Conservation (phyloP, 1,139 yeast species). For the Sugiyamaella novakii region DNA sequence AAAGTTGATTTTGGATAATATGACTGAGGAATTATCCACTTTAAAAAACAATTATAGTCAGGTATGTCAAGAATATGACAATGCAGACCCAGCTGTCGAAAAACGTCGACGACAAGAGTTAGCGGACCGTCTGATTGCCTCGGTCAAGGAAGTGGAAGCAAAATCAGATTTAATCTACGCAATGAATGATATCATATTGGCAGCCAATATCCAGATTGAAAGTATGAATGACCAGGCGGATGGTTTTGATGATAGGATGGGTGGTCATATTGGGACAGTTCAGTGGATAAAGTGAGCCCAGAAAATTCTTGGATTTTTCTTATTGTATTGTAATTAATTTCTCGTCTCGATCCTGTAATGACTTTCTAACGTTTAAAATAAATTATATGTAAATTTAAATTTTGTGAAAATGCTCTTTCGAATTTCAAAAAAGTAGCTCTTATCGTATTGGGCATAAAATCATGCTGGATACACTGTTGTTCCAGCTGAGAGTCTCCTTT, state of each 20-base stretch:
- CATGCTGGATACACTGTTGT: no score
- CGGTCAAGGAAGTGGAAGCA: slow-evolving; percentile 37
- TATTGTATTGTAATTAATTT: no score
- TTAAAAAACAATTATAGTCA: slow-evolving; percentile 32
- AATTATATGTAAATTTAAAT: neutral
- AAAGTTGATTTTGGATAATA: slow-evolving; percentile 31
- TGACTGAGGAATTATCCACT: slow-evolving; percentile 34
- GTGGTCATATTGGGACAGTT: slow-evolving; percentile 5
- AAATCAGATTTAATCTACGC: slow-evolving; percentile 42
- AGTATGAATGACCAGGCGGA: neutral
- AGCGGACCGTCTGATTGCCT: slow-evolving; percentile 31
- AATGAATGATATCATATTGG: slow-evolving; percentile 37
- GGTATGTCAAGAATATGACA: slow-evolving; percentile 34
- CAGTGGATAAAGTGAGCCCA: slow-evolving; percentile 9
- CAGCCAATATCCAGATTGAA: slow-evolving; percentile 25
- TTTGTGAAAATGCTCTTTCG: no score
- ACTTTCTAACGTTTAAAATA: slow-evolving; percentile 1
- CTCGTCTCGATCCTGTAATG: neutral
- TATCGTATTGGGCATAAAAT: no score
- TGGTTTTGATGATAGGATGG: slow-evolving; percentile 1
- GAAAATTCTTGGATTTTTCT: no score
- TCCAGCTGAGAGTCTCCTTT: no score
- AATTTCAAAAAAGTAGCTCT: no score
- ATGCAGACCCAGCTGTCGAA: slow-evolving; percentile 36
- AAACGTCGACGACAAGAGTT: slow-evolving; percentile 34